Evolutionary conservation across 495 filamentous ascomycete species (phyloP).

Genomic region (Recurvomyces mirabilis): DNA sequence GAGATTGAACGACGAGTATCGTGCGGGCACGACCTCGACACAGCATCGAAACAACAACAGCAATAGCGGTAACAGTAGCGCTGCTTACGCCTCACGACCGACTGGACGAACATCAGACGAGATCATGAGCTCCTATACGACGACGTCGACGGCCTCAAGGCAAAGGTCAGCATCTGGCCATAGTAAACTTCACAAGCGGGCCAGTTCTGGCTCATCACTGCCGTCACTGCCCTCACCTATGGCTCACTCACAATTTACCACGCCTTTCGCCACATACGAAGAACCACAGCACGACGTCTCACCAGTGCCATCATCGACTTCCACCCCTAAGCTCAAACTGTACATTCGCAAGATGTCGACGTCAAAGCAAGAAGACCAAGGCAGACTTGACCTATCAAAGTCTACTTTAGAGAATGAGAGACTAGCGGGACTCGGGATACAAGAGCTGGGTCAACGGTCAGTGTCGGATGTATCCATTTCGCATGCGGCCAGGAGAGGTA

Average conservation of each 20-base stretch:
- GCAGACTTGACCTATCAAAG: constrained; percentile 44
- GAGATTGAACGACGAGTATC: no score
- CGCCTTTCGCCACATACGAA: constrained; percentile 30
- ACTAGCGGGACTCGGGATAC: constrained; percentile 42
- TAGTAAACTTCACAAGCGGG: constrained; percentile 32
- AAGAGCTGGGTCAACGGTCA: constrained; percentile 35
- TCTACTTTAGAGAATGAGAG: constrained; percentile 46
- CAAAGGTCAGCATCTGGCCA: constrained; percentile 10
- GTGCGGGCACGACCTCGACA: no score
- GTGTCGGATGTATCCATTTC: constrained; percentile 29
- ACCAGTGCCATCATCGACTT: constrained; percentile 12
- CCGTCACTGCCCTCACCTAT: constrained; percentile 13
- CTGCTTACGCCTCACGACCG: no score
- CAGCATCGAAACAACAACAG: no score
- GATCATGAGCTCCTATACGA: no score
- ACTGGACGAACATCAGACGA: no score
- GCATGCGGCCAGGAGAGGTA: constrained; percentile 23
- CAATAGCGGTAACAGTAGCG: no score
- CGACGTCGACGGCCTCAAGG: no score
- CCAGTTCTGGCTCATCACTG: constrained; percentile 27
- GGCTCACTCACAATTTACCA: constrained; percentile 24
- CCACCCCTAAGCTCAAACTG: constrained; percentile 43
- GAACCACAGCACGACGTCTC: constrained; percentile 16
- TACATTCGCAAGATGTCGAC: constrained; percentile 43
- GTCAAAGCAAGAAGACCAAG: constrained; percentile 24